Conservation (phyloP, 2,329 filamentous ascomycete species). For the Colletotrichum magnum region DNA sequence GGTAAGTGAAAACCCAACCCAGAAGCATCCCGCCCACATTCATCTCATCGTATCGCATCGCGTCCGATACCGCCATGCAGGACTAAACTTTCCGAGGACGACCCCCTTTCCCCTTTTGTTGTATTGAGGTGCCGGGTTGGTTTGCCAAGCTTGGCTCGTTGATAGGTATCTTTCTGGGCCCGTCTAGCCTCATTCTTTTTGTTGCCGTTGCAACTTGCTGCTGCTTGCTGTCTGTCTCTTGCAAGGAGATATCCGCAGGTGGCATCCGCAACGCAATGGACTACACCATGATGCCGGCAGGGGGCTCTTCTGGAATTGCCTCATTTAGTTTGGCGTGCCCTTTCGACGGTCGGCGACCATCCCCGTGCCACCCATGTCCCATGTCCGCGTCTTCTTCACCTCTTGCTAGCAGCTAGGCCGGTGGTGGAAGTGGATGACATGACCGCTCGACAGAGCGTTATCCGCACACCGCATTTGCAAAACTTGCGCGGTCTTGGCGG, state of each 20-base stretch:
- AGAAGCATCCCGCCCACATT: too few relatives aligned
- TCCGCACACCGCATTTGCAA: slow-evolving; percentile 37
- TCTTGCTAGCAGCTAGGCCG: not conserved
- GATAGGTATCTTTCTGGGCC: too few relatives aligned
- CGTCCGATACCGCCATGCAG: slow-evolving; percentile 23
- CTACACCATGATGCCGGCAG: slow-evolving; percentile 13
- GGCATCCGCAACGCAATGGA: not conserved
- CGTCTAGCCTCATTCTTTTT: too few relatives aligned
- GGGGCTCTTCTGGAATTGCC: slow-evolving; percentile 32
- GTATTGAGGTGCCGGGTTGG: too few relatives aligned
- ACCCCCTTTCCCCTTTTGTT: not conserved
- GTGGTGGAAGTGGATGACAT: too few relatives aligned
- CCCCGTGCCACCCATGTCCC: not conserved
- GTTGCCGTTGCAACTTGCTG: not conserved
- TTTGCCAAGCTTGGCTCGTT: too few relatives aligned
- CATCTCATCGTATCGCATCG: not conserved
- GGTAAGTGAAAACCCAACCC: too few relatives aligned
- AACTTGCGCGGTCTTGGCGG: slow-evolving; percentile 32
- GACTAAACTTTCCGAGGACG: slow-evolving; percentile 17
- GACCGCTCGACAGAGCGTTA: slow-evolving; percentile 1
- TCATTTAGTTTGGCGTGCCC: slow-evolving; percentile 27
- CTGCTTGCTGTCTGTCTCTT: not conserved
- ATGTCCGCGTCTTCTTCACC: not conserved
- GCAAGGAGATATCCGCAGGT: slow-evolving; percentile 18
- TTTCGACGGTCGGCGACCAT: not conserved